Conservation (phyloP, 2,329 filamentous ascomycete genomes). For the Juglanconis oblonga region DNA sequence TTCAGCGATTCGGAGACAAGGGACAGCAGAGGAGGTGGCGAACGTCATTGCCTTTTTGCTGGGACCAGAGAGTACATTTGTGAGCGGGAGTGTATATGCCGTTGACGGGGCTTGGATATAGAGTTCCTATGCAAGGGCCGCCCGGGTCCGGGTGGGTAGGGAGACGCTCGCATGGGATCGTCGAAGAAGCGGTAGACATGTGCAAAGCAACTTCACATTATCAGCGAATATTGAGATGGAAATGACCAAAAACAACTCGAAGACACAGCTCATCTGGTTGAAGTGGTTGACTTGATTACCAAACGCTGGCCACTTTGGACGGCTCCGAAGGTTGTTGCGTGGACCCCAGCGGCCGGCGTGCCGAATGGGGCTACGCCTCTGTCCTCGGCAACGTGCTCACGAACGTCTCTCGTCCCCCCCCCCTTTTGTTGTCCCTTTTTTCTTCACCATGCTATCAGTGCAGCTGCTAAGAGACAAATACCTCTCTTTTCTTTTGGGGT, state of each 20-base stretch:
- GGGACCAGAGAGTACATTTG: constrained; percentile 43
- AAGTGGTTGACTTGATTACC: not conserved
- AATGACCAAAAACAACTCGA: not conserved
- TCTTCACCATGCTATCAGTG: no score
- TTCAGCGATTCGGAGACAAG: constrained; percentile 40
- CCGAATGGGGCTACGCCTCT: not conserved
- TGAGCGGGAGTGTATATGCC: constrained; percentile 43
- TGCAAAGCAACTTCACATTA: not conserved
- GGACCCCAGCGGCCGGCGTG: not conserved
- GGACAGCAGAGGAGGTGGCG: constrained; percentile 45
- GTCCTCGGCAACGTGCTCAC: not conserved
- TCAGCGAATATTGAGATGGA: not conserved
- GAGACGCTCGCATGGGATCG: not conserved
- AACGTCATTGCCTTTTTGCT: constrained; percentile 46
- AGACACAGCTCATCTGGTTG: not conserved
- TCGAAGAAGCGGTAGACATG: not conserved
- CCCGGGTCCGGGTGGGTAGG: not conserved
- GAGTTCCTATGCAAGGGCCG: not conserved
- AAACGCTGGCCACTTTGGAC: not conserved
- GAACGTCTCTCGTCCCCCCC: not conserved
- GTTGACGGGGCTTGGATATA: constrained; percentile 42
- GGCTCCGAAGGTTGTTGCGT: not conserved
- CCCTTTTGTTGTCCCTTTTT: no score
- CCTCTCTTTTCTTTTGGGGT: not conserved
- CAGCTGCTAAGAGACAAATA: not conserved